These are phyloP conservation scores for Phallus indusiatus DNA, from an alignment of 768 basidiomycete species.

Conservation along the genomic window DNA sequence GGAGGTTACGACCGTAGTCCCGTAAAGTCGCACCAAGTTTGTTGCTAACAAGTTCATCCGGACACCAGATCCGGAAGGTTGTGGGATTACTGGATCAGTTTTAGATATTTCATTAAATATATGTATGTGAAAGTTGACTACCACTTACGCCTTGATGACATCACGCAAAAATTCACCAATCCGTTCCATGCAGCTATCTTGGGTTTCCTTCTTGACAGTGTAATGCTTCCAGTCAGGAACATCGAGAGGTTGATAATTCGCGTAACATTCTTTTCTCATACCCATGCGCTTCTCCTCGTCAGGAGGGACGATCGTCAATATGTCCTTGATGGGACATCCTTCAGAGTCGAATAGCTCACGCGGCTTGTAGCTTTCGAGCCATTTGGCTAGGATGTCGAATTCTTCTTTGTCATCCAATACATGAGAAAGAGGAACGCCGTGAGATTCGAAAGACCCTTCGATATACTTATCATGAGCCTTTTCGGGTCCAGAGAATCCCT, in stretches of 20 bases:
- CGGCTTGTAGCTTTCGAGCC: conserved; percentile 68
- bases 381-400: conserved; percentile 51
- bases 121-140: background rate
- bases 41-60: conserved; percentile 81
- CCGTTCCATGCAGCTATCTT: conserved; percentile 72
- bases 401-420: conserved; percentile 58
- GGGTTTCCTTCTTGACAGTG: conserved; percentile 40
- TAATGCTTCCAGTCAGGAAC: conserved; percentile 58
- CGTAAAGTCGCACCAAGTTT: conserved; percentile 79
- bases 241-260: conserved; percentile 47
- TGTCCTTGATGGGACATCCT: conserved; percentile 43
- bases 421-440: conserved; percentile 80
- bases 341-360: conserved; percentile 52
- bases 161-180: conserved; percentile 48
- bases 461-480: conserved; percentile 57
- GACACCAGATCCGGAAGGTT: conserved; percentile 82
- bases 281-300: conserved; percentile 55
- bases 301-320: conserved; percentile 52
- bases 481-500: conserved; percentile 63
- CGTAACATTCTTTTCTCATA: conserved; percentile 58
- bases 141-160: conserved; percentile 43
- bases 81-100: conserved; percentile 51
- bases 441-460: conserved; percentile 75
- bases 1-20: conserved; percentile 62
- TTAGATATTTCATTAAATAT: background rate